A percentile compares a stretch with the other conserved stretches of the same genome.
These are phyloP conservation scores for Trichomonas gallinae DNA, from an alignment of 208 protist species.

Conservation along the genomic window DNA sequence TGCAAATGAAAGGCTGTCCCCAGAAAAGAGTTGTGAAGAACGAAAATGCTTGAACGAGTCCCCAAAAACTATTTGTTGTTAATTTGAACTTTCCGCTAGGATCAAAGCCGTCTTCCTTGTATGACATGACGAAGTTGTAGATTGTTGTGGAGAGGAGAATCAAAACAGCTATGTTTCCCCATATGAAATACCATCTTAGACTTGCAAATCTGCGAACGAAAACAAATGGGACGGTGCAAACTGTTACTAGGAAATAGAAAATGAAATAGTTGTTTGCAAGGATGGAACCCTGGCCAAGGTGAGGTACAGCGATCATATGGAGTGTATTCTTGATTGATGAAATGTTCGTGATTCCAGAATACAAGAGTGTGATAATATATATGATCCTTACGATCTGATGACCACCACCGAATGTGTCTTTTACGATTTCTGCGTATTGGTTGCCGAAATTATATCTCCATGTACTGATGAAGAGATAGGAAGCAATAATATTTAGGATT, in stretches of 20 bases:
- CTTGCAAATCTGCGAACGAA: not conserved
- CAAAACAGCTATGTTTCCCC: not conserved
- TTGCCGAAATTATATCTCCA: not conserved
- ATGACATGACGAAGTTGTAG: not conserved
- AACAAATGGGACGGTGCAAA: not conserved
- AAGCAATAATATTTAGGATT: not conserved
- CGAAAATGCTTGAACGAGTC: not conserved
- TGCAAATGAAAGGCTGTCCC: not conserved
- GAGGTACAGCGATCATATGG: not conserved
- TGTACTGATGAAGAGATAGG: not conserved
- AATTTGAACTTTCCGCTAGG: not conserved
- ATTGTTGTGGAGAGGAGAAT: not conserved
- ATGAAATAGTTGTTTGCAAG: not conserved
- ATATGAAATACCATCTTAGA: not conserved
- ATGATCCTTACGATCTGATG: too few species aligned
- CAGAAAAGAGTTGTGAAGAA: not conserved
- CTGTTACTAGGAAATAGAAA: not conserved
- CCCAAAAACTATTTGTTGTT: not conserved
- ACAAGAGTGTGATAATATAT: too few species aligned
- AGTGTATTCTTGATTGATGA: not conserved
- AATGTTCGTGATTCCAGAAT: not conserved
- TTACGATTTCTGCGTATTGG: not conserved
- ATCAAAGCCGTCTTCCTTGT: not conserved
- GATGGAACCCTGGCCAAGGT: not conserved
- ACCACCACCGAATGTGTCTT: not conserved